Conservation (phyloP, 768 basidiomycete species). For the Amanita fuliginea region DNA sequence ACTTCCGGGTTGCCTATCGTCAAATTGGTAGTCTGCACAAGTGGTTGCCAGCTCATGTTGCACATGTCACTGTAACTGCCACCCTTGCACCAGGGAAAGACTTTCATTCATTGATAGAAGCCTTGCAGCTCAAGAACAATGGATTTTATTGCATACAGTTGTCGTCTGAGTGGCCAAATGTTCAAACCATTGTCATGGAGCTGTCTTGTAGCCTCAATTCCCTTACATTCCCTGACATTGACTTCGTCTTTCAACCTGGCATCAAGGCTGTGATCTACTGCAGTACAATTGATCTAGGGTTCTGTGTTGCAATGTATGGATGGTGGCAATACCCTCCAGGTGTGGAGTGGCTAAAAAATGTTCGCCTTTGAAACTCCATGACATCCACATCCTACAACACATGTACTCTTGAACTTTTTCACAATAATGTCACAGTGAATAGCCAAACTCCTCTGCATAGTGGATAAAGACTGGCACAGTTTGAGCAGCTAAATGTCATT, state of each 20-base stretch:
- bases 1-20: constrained; percentile 13
- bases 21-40: constrained; percentile 9
- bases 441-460: constrained; percentile 13
- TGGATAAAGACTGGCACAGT: constrained; percentile 8
- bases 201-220: constrained; percentile 9
- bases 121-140: constrained; percentile 5
- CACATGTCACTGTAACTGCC: constrained; percentile 9
- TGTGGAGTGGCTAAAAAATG: no score
- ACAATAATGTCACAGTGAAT: constrained; percentile 9
- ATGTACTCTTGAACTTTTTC: constrained; percentile 9
- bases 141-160: constrained; percentile 7
- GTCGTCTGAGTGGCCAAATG: constrained; percentile 10
- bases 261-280: constrained; percentile 13
- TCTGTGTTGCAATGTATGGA: constrained; percentile 11
- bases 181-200: constrained; percentile 8
- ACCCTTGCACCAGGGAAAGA: constrained; percentile 7
- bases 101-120: constrained; percentile 2
- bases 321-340: constrained; percentile 10
- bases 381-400: constrained; percentile 10
- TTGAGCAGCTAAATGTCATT: constrained; percentile 10
- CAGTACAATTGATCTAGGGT: constrained; percentile 10
- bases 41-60: constrained; percentile 10
- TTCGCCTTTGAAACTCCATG: no score
- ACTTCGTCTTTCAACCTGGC: constrained; percentile 10
- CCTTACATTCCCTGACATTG: constrained; percentile 12